A percentile compares a stretch with the other conserved stretches of the same genome.
Evolutionary conservation across 2,329 filamentous ascomycete genomes (phyloP).

Genomic region (Ascomycota sp.): DNA sequence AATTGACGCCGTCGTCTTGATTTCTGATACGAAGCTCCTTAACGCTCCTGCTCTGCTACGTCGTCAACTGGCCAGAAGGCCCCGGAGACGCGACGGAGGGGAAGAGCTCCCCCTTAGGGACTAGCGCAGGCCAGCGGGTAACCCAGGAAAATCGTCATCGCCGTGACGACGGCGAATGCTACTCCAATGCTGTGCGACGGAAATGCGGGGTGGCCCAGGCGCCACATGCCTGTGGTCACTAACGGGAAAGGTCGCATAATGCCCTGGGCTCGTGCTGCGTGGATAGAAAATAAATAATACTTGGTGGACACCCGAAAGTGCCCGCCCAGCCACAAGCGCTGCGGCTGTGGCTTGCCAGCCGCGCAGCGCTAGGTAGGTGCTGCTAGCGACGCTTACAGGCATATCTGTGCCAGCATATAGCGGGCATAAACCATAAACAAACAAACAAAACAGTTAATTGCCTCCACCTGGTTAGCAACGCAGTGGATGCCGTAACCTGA

Average conservation of each 20-base stretch:
- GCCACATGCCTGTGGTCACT: constrained; percentile 4
- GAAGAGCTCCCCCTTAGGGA: background rate
- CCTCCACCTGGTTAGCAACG: too few species aligned
- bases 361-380: too few species aligned
- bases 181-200: constrained; percentile 3
- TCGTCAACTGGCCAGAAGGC: background rate
- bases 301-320: too few species aligned
- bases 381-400: constrained; percentile 3
- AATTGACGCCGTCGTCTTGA: background rate
- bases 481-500: background rate
- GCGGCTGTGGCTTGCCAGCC: too few species aligned
- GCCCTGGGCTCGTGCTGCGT: too few species aligned
- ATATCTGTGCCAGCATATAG: background rate
- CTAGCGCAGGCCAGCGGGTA: constrained; percentile 3
- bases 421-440: constrained; percentile 9
- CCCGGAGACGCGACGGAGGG: constrained; percentile 5
- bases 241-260: background rate
- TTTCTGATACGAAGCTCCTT: background rate
- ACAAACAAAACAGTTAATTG: constrained; percentile 13
- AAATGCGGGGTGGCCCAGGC: constrained; percentile 7
- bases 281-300: too few species aligned
- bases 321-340: too few species aligned
- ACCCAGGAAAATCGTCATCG: constrained; percentile 10
- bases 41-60: too few species aligned
- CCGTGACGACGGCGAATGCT: constrained; percentile 12